A percentile compares a stretch with the other conserved stretches of the same genome.
Conservation (phyloP, 441 rosid genomes). For the Kokia cookei region DNA sequence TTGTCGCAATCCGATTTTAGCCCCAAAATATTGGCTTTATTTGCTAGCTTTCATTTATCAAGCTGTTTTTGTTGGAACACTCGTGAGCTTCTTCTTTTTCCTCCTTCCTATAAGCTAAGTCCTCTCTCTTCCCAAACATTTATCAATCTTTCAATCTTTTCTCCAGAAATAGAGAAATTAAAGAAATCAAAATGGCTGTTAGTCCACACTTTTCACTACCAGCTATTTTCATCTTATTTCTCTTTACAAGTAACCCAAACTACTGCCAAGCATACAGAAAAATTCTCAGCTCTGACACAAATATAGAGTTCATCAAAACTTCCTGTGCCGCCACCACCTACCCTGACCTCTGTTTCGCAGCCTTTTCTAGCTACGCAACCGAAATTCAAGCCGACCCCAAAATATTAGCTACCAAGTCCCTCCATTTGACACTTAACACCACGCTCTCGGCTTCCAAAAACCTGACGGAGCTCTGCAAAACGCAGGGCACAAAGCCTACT, state of each 20-base stretch:
- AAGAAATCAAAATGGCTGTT: neutral
- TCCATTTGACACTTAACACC: constrained; percentile 50
- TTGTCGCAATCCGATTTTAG: neutral
- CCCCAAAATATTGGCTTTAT: neutral
- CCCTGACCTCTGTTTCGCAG: constrained; percentile 49
- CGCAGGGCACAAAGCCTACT: constrained; percentile 34
- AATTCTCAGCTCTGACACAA: neutral
- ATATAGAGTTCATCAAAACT: constrained; percentile 41
- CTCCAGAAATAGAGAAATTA: neutral
- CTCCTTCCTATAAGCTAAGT: neutral
- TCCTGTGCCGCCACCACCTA: constrained; percentile 61
- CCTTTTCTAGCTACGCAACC: constrained; percentile 44
- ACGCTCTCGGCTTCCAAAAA: constrained; percentile 40
- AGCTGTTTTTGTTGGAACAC: neutral
- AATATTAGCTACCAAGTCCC: constrained; percentile 49
- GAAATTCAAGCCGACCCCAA: constrained; percentile 37
- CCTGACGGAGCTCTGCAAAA: constrained; percentile 34
- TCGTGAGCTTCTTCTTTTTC: neutral
- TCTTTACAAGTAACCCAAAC: neutral
- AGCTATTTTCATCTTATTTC: neutral
- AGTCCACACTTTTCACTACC: neutral
- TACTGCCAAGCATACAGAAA: neutral
- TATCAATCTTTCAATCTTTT: neutral
- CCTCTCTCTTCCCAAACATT: neutral
- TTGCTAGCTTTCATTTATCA: neutral